These are phyloP conservation scores for Leccinum fuscescens DNA, from an alignment of 1,284 basidiomycete genomes.

Conservation along the genomic window DNA sequence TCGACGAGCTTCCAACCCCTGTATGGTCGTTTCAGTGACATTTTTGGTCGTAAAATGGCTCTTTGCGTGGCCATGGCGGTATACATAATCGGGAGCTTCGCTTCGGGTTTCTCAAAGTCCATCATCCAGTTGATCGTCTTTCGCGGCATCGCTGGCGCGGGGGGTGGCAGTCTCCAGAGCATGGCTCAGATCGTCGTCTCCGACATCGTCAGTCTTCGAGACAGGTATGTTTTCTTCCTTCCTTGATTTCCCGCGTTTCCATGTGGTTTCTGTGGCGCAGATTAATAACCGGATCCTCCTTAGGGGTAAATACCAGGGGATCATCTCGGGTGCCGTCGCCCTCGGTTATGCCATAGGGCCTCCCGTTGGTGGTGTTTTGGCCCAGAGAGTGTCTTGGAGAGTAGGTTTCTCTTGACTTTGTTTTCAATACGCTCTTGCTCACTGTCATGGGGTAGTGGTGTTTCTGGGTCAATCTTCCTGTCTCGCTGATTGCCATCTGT, in stretches of 20 bases:
- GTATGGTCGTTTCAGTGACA: slow-evolving; percentile 72
- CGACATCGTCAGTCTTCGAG: slow-evolving; percentile 61
- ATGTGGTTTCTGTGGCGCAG: not conserved
- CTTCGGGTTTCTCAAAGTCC: slow-evolving; percentile 57
- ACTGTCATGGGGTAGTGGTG: slow-evolving; percentile 44
- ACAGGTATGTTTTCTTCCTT: slow-evolving; percentile 41
- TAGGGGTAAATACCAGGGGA: slow-evolving; percentile 66
- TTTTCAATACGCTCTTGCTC: not conserved
- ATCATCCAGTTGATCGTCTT: slow-evolving; percentile 75
- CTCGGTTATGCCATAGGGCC: slow-evolving; percentile 50
- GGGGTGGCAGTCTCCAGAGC: slow-evolving; percentile 66
- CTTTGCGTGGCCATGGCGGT: slow-evolving; percentile 59
- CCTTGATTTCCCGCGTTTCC: not conserved
- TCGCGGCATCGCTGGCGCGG: slow-evolving; percentile 64
- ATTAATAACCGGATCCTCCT: not conserved
- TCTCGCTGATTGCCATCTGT: slow-evolving; percentile 50
- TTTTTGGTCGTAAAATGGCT: slow-evolving; percentile 71
- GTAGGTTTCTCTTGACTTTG: slow-evolving; percentile 35
- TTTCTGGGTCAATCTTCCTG: slow-evolving; percentile 67
- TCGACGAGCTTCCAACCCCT: slow-evolving; percentile 64
- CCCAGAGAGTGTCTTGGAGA: slow-evolving; percentile 61
- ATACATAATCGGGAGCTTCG: slow-evolving; percentile 62
- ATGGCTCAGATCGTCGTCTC: slow-evolving; percentile 66
- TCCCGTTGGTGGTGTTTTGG: slow-evolving; percentile 55
- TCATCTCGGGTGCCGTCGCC: slow-evolving; percentile 54